Evolutionary conservation across 495 filamentous ascomycete genomes (phyloP), one percentile per base, ranked within the genome.

Genomic region (Penicillium daleae): DNA sequence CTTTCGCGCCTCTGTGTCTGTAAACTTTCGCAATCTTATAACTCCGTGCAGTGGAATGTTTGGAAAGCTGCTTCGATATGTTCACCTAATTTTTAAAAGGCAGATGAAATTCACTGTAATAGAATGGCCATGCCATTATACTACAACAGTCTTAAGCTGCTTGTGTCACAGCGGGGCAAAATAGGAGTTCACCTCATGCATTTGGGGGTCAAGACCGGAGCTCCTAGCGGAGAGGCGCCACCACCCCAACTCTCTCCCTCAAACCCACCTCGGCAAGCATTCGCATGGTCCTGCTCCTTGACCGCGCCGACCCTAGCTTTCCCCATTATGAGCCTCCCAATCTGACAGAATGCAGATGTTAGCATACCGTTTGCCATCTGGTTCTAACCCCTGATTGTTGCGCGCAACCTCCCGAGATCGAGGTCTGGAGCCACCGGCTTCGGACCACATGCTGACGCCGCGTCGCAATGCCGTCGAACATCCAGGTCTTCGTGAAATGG

Each of bases 401-500:
- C 50, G 48, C 48, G 51, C 64, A 59, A 68, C 53, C 48, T 54
- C 60, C 61, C 59, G 49, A 66, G 60, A 67, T 54, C 42, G 59
- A 46, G n/a, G 56, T 49, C 68, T 61, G 64, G 59, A 44, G 46
- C 49, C n/a, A 3, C 19, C 17, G 12, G 26, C 66, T 40, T 64
- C 65, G 59, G 61, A 69, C 73, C 73, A 72, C 69, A 77, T 74
- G 75, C 76, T 78, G 65, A 76, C 64, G 42, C 52, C 39, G 63
- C 67, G 64, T 64, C 76, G 77, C 73, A 70, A 81, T 82, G 80
- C 73, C 78, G 68, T 80, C 82, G 61, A 84, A 96, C 80, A 93
- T 99, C 70, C 89, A 92, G 68, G 94, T 97, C 74, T 98, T 93
- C 70, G 91, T 99, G 72, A 87, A 89, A 78, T 98, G 90, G 92